Conservation (phyloP, 2,329 filamentous ascomycete species). For the Aspergillus sp. region DNA sequence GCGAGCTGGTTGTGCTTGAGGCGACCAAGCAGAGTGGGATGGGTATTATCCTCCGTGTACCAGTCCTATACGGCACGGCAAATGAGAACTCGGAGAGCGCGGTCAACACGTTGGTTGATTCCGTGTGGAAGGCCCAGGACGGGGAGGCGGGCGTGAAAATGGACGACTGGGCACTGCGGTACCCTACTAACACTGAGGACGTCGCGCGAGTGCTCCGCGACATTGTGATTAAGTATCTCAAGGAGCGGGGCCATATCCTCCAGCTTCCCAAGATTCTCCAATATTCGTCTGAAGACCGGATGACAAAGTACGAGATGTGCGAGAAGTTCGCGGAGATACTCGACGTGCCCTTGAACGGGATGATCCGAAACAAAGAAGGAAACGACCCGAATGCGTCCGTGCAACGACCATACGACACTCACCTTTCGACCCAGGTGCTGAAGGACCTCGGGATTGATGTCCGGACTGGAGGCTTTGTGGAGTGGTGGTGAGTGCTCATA, state of each 20-base stretch:
- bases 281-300: constrained; percentile 81
- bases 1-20: constrained; percentile 68
- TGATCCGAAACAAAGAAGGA: constrained; percentile 66
- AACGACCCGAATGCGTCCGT: constrained; percentile 71
- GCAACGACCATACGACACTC: constrained; percentile 82
- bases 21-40: constrained; percentile 55
- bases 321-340: constrained; percentile 75
- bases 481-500: constrained; percentile 66
- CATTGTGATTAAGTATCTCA: constrained; percentile 68
- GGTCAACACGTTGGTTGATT: constrained; percentile 76
- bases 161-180: constrained; percentile 83
- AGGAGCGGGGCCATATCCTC: constrained; percentile 47
- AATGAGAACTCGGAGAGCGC: constrained; percentile 74
- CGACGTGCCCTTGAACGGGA: constrained; percentile 67
- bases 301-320: constrained; percentile 90
- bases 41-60: constrained; percentile 74
- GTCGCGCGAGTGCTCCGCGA: constrained; percentile 77
- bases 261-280: constrained; percentile 71
- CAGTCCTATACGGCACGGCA: constrained; percentile 79
- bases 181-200: constrained; percentile 87
- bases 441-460: constrained; percentile 74
- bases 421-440: constrained; percentile 74
- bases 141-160: constrained; percentile 64
- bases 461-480: constrained; percentile 70
- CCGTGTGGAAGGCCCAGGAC: constrained; percentile 71